Evolutionary conservation across 176 grass and related monocot genomes (phyloP), one percentile per base, ranked within the genome.

Genomic region (Eragrostis curvula): DNA sequence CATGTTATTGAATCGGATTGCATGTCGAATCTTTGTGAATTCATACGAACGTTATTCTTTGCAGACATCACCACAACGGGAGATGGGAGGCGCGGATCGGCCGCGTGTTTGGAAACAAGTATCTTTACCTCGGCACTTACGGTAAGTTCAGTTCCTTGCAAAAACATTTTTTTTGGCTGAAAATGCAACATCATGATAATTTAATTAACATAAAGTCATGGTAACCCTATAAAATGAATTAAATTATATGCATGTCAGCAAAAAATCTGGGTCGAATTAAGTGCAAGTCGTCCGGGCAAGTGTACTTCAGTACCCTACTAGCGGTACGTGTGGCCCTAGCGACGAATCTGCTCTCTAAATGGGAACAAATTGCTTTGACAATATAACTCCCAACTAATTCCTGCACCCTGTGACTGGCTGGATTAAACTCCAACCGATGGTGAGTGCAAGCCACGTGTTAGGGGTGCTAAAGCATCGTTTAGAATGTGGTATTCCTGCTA

Each of bases 41-140:
- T 11, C 21, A 7, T 17, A 8, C 11, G 8, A 18, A 2, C 16
- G 17, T 25, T 18, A 20, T 68, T 74, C 0, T 61, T 71, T 68
- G 3, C 59, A 93, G 91, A 24, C 91, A 93, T 70, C 91, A 93
- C 49, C 88, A 93, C 63, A 93, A 90, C 32, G 91, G 88, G 47
- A 93, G 82, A 88, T 93, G 91, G 91, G 91, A 93, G 59, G 91
- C 91, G 61, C 79, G 91, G 85, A 90, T 93, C 12, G 91, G 91
- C 5, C 85, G 91, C 1, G 88, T 93, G 20, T 85, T 90, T 16
- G 91, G 91, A 11, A 93, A 93, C 82, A 93, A 90, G 82, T 93
- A 93, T 45, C 91, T 93, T 56, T 93, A 93, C 79, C 91, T 93
- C 13, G 91, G 91, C 29, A 93, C 91, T 14, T 93, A 93, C 15